Evolutionary conservation across 108 stramenopile genomes (phyloP), one percentile per base, ranked within the genome.

Genomic region (Nannochloropsis gaditana): DNA sequence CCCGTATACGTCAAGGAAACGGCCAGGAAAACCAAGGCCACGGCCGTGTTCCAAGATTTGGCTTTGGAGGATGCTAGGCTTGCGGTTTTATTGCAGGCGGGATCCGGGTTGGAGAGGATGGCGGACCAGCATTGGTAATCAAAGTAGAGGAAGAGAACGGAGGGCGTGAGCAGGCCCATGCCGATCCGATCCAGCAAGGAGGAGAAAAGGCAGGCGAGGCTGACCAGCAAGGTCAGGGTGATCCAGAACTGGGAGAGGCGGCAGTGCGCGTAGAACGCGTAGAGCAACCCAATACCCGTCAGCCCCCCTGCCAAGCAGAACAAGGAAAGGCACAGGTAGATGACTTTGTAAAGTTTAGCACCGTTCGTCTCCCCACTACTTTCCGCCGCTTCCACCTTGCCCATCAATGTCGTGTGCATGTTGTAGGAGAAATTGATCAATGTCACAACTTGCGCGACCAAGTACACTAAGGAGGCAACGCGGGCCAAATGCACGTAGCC

Each of bases 91-190:
- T 81, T 81, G 31, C 80, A 81, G 21, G n/a, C 80, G 11, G 80
- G 41, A 9, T 81, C 31, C 2, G 80, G 80, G 41, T 81, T 11
- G 21, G 41, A 41, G 80, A 81, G 80, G 80, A 81, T 31, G 80
- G 80, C 80, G 31, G 21, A 31, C 80, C 80, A 81, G 80, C 21
- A 42, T 42, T 41, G 41, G 80, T 81, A 81, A 41, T 41, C 31
- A 9, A 31, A 81, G 31, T 81, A 81, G 41, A 81, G 80, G 80
- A 81, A 81, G 80, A 81, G 41, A 41, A 81, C 19, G 80, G 41
- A 81, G 31, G 80, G 80, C 21, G 80, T 81, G 21, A 81, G 31
- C 21, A 81, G 80, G 11, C 80, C 80, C 80, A 81, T 81, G 80
- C 41, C 41, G 19, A 81, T 81, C 80, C 80, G 19, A 42, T 81